Evolutionary conservation across 148 eudicot species (phyloP), one percentile per base, ranked within the genome.

Genomic region (Cornus kousa): DNA sequence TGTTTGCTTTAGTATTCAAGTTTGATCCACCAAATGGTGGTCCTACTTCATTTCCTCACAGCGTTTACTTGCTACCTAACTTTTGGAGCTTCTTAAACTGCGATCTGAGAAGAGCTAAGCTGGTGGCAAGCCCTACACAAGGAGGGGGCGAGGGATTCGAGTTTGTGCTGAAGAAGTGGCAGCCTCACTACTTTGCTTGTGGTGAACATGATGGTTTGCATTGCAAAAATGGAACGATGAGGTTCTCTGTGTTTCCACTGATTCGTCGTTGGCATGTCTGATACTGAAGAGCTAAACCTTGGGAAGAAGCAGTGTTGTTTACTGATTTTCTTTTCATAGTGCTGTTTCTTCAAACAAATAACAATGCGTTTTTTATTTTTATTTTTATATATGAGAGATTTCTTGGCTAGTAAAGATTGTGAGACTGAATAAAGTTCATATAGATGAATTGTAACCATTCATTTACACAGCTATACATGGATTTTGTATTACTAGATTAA

Each of bases 141-240:
- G 97, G 97, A 4, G 84, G 70, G 0, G 92, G 93, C 9, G 50
- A 80, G 0, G 97, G 97, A 9, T 93, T 91, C n/a, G 87, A 88
- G 85, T 91, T 88, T 68, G 84, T 74, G 80, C 68, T 93, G 80
- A 87, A 48, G 66, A 87, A 78, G 48, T 87, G 90, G 95, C 86
- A 84, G 76, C 93, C 97, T 1, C 77, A 91, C 70, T 93, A 80
- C 83, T 91, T 93, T 72, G 92, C 91, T 1, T 93, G 97, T 46
- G 93, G 97, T 2, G 97, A 88, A 74, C 80, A 81, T 59, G 80
- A 87, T 13, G 97, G 95, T 59, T 32, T 88, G 71, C 97, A 93
- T 59, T 93, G 97, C 83, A 83, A 81, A n/a, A 69, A 12, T 32
- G 95, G 97, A 59, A 72, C 66, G 53, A 93, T 93, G 97, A 93